These are phyloP conservation scores for Plasmodium ovale DNA, from an alignment of 169 alveolate species.

Conservation along the genomic window DNA sequence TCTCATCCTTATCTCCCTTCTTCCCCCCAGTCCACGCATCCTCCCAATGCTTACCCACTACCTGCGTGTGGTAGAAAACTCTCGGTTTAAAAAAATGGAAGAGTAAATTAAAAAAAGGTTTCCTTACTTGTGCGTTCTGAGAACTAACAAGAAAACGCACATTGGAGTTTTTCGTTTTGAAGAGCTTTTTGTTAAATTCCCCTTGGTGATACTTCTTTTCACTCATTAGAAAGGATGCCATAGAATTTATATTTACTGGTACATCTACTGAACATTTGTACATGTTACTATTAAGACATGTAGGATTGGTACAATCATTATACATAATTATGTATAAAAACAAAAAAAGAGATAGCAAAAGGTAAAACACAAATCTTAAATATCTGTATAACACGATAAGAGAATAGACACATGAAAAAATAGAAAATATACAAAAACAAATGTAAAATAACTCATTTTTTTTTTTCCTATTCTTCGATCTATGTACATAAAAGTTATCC, in stretches of 20 bases:
- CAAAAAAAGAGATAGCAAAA: background rate
- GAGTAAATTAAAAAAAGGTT: background rate
- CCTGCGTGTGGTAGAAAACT: background rate
- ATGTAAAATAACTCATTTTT: background rate
- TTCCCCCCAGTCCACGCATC: no score
- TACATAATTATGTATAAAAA: constrained; percentile 7
- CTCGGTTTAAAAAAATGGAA: constrained; percentile 11
- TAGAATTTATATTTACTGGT: constrained; percentile 8
- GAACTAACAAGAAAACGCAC: background rate
- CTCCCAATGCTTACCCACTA: no score
- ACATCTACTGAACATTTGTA: constrained; percentile 1
- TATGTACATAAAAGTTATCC: background rate
- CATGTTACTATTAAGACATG: background rate
- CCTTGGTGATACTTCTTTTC: constrained; percentile 13
- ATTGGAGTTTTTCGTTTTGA: background rate
- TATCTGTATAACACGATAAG: constrained; percentile 14
- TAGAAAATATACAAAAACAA: background rate
- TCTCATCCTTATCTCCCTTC: no score
- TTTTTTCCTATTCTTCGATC: background rate
- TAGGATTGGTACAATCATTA: background rate
- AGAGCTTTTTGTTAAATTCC: constrained; percentile 6
- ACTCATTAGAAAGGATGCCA: background rate
- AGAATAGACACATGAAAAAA: constrained; percentile 14
- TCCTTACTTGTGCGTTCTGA: background rate
- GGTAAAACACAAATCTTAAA: constrained; percentile 2